Base-by-base conservation (phyloP, 441 rosid species). In the Mallotus repandus region DNA sequence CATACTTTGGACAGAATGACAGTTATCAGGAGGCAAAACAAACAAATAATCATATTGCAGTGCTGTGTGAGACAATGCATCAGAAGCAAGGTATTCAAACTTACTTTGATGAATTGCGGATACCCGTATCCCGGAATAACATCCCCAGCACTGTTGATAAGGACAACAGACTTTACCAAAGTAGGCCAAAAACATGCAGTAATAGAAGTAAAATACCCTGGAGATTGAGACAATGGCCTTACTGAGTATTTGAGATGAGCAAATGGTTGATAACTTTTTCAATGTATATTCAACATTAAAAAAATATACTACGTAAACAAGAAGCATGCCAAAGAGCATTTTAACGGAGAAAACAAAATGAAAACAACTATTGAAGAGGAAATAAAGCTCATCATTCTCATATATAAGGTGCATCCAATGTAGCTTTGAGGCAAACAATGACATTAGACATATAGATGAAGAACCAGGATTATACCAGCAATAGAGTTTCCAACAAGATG, bases 401-500 rank as follows among this genome's bases (percentile, higher is more conserved):
- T 38, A 16, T 50, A 60, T 52, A 32, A 19, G 21, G 6, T 49
- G 64, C 25, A 55, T 54, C 22, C 14, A 68, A 62, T 22, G 45
- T 49, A 54, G 72, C 25, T 43, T 21, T 46, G 14, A 62, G 15
- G 11, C 13, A 50, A 50, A 57, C 11, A 48, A 35, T 29, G 53
- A 29, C 32, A 21, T n/a, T 16, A 61, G 13, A 72, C 41, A 53
- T 61, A 12, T 25, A 67, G 67, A 25, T 7, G 46, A 18, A 63
- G 68, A 73, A 70, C 16, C 77, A 66, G 60, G 59, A 75, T 69
- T 79, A 68, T 88, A 92, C 98, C 98, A 48, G 97, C 98, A 63
- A 94, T 80, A 54, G 98, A 94, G 81, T 94, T 92, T 72, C 98
- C 98, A n/a, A 88, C 84, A 53, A 89, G 83, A 82, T 94, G 97